Conservation (phyloP, 805 yeast genomes). For the Teunomyces gatunensis region DNA sequence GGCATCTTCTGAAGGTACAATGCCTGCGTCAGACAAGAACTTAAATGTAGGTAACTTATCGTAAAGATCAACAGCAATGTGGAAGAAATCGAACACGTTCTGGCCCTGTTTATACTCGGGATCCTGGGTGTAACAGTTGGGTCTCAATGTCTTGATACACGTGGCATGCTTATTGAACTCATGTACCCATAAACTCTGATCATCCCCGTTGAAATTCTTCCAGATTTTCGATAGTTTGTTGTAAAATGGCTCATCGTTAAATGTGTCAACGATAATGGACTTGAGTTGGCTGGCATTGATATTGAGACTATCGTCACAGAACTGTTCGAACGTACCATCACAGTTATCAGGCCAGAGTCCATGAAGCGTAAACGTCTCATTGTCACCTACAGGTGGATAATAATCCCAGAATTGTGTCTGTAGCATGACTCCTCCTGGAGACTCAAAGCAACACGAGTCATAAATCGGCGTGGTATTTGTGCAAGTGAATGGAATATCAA, state of each 20-base stretch:
- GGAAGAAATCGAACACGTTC: slow-evolving; percentile 69
- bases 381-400: slow-evolving; percentile 66
- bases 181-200: slow-evolving; percentile 77
- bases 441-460: slow-evolving; percentile 74
- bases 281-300: slow-evolving; percentile 40
- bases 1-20: slow-evolving; percentile 57
- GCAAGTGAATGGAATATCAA: slow-evolving; percentile 60
- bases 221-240: slow-evolving; percentile 58
- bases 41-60: slow-evolving; percentile 62
- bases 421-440: slow-evolving; percentile 78
- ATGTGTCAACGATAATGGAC: slow-evolving; percentile 29
- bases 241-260: slow-evolving; percentile 52
- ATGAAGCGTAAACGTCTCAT: slow-evolving; percentile 72
- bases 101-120: slow-evolving; percentile 17
- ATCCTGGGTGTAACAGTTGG: slow-evolving; percentile 57
- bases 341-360: slow-evolving; percentile 91
- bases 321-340: slow-evolving; percentile 76
- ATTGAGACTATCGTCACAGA: slow-evolving; percentile 55
- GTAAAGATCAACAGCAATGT: slow-evolving; percentile 56
- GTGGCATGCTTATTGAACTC: slow-evolving; percentile 95
- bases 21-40: slow-evolving; percentile 66
- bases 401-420: slow-evolving; percentile 95
- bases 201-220: slow-evolving; percentile 72
- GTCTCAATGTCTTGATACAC: slow-evolving; percentile 77
- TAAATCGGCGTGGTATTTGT: slow-evolving; percentile 39